A percentile compares a stretch with the other conserved stretches of the same genome.
phyloP scores from a whole-genome alignment of 1,284 basidiomycete species.

The Ceratobasidium sp. region DNA sequence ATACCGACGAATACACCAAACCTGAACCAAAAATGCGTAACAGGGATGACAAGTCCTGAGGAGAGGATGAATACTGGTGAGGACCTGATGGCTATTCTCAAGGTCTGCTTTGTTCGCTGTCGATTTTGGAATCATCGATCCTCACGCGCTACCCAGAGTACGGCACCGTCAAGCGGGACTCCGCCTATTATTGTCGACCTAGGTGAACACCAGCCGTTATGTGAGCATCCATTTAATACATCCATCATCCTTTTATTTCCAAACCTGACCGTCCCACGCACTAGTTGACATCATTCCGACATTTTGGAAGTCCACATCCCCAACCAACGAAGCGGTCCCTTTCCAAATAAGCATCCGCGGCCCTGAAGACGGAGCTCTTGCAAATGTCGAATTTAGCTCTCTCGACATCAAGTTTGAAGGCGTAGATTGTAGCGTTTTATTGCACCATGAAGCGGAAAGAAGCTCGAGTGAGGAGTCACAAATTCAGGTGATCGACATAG shows the following conservation, averaged over 20 bases:
- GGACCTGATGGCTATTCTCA: conserved; percentile 70
- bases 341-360: conserved; percentile 75
- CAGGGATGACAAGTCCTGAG: conserved; percentile 41
- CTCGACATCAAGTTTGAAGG: conserved; percentile 64
- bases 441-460: conserved; percentile 53
- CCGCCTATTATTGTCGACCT: conserved; percentile 65
- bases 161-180: conserved; percentile 62
- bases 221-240: conserved; percentile 54
- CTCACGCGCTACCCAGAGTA: conserved; percentile 59
- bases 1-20: neutral
- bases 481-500: conserved; percentile 53
- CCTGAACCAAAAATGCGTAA: neutral
- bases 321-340: conserved; percentile 64
- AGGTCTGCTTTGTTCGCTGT: conserved; percentile 54
- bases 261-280: neutral
- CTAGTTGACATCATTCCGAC: conserved; percentile 68
- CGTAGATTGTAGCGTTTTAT: conserved; percentile 54
- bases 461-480: conserved; percentile 18
- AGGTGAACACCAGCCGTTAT: conserved; percentile 64
- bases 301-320: conserved; percentile 72
- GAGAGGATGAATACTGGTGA: conserved; percentile 54
- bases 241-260: neutral
- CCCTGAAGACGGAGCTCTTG: conserved; percentile 55
- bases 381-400: conserved; percentile 63
- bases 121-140: neutral